phyloP scores from a whole-genome alignment of 2,329 filamentous ascomycete genomes.

The Ophiostoma fasciatum region DNA sequence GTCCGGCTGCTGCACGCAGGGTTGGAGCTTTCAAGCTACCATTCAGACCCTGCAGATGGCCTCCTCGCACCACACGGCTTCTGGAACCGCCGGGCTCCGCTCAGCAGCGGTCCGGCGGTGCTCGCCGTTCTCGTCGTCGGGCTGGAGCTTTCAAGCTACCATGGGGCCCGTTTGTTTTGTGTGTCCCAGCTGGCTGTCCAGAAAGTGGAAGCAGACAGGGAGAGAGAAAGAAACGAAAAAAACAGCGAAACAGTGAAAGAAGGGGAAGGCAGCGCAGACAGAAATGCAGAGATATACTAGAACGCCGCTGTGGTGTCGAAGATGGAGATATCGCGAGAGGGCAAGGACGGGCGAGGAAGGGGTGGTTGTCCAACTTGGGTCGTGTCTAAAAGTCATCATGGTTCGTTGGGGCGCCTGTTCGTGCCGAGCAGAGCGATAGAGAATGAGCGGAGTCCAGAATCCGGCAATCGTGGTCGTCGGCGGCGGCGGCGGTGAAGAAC shows the following conservation, averaged over 20 bases:
- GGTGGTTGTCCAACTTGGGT: background rate
- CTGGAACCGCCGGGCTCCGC: no score
- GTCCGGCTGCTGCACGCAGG: no score
- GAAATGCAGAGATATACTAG: slow-evolving; percentile 15
- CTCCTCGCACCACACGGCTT: no score
- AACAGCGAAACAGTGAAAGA: slow-evolving; percentile 1
- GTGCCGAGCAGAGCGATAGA: background rate
- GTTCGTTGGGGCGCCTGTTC: background rate
- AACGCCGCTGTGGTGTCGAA: slow-evolving; percentile 19
- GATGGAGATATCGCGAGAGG: slow-evolving; percentile 6
- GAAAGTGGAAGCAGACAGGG: slow-evolving; percentile 6
- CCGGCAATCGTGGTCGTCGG: background rate
- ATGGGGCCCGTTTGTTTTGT: slow-evolving; percentile 30
- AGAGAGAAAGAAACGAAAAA: background rate
- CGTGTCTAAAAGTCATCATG: background rate
- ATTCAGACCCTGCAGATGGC: slow-evolving; percentile 26
- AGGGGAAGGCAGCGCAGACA: no score
- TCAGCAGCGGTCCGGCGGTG: no score
- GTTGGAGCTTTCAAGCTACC: slow-evolving; percentile 36
- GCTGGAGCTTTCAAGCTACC: slow-evolving; percentile 54
- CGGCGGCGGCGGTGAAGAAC: background rate
- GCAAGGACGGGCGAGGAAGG: background rate
- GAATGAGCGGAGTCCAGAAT: background rate
- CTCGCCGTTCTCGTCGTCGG: no score
- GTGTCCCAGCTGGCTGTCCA: no score